Evolutionary conservation across 345 rosid genomes (phyloP), one percentile per base, ranked within the genome.

Genomic region (Citrus hindsii): DNA sequence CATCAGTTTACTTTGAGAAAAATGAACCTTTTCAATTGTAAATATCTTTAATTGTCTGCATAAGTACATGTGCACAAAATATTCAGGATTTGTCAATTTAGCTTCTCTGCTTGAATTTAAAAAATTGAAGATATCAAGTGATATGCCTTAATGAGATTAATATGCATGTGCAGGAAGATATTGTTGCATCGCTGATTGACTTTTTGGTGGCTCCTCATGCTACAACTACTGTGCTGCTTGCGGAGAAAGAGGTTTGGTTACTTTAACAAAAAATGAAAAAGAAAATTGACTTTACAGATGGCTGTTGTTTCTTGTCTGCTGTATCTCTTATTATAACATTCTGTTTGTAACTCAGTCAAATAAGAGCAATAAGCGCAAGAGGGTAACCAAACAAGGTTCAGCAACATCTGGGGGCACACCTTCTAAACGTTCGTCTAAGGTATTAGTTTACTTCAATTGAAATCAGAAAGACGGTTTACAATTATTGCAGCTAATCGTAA

Each of bases 201-300:
- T 96, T 92, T 86, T 83, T 96, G 94, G 87, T 81, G 82, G 90
- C 90, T 66, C 99, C 98, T 70, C 93, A 88, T 82, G 89, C 95
- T 22, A 93, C 93, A 77, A 87, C 93, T 48, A 72, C 85, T 35
- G 86, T 77, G 66, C 75, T 83, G 63, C 92, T 93, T 83, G 76
- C 89, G n/a, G 97, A 92, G 81, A 88, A 90, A 82, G 98, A 93
- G 80, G 69, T 69, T 33, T 48, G 63, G 3, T 21, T 33, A 62
- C 6, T 46, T 28, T 65, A 55, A 30, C 70, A n/a, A 64, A 21
- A 33, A 46, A 51, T 51, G 70, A 22, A 9, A 8, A 12, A 12
- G 18, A 25, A 32, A 27, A 46, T 51, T 42, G 28, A 16, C 21
- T 21, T 56, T n/a, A 21, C 40, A 24, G 9, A 24, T 27, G 8